phyloP scores from a whole-genome alignment of 345 rosid genomes.

The Eucalyptus viminalis region DNA sequence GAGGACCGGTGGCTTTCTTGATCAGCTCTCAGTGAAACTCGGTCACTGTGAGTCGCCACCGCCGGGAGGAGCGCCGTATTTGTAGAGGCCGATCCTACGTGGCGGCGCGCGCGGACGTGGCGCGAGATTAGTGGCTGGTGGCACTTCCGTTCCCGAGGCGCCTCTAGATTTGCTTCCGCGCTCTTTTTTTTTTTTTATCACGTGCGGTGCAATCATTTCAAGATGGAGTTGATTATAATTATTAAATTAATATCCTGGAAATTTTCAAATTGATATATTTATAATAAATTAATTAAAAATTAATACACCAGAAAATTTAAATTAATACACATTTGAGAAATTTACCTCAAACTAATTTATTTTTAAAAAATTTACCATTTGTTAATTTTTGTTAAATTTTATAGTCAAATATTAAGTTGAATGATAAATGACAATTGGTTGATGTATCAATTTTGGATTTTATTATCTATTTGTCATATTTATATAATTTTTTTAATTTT shows the following conservation, averaged over 20 bases:
- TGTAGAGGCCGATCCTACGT: not conserved
- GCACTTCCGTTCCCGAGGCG: not conserved
- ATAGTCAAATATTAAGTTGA: too few species aligned
- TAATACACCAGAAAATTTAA: rapidly evolving
- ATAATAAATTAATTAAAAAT: too few species aligned
- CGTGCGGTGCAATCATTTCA: not conserved
- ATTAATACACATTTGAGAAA: rapidly evolving
- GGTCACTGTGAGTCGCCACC: not conserved
- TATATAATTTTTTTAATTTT: too few species aligned
- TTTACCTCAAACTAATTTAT: too few species aligned
- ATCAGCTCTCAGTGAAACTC: not conserved
- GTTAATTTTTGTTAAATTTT: rapidly evolving
- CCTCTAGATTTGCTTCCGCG: not conserved
- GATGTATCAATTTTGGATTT: rapidly evolving
- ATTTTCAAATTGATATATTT: rapidly evolving
- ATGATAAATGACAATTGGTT: rapidly evolving
- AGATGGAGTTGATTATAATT: not conserved
- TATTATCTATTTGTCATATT: rapidly evolving
- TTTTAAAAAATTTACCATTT: too few species aligned
- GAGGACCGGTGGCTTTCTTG: not conserved
- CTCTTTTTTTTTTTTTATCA: rapidly evolving
- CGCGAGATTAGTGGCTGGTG: not conserved
- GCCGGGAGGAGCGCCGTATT: not conserved
- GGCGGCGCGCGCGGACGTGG: not conserved
- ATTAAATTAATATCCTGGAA: rapidly evolving